Base-by-base conservation (phyloP, 176 grass and related monocot genomes). In the Hyparrhenia diplandra region DNA sequence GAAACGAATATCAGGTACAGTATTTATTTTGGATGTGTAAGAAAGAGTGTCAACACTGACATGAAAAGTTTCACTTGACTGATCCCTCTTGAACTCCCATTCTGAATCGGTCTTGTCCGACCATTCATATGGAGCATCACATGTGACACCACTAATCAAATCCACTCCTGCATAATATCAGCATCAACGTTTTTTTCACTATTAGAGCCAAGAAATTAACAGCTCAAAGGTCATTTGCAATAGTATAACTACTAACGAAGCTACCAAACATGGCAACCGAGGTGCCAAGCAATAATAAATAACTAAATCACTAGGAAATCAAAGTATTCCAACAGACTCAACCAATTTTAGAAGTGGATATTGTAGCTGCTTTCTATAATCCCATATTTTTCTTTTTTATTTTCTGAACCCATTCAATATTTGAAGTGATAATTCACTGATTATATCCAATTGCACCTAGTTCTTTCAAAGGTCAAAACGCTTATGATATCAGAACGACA, bases 131-230 rank as follows among this genome's bases (percentile, higher is more conserved):
- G 94, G 94, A 78, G 88, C 85, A 75, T 93, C 82, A 74, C 92
- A 99, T 68, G 96, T 84, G 73, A 95, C 88, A 51, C 80, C 92
- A 84, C 87, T 93, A 60, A 99, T 99, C 84, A 99, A 91, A 87
- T 99, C 96, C 82, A 99, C 82, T 70, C 96, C 96, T 99, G 80
- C 31, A 73, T 17, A 83, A 71, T 27, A 74, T 10, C 41, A 85
- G 14, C 59, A 82, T 8, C 13, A 67, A 72, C 78, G 34, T 7
- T 66, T 42, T 24, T 70, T 86, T 36, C 39, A 41, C 32, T 40
- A 41, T 41, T 40, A 29, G 6, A 39, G 59, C 37, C 18, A 82
- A 54, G 52, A 71, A 8, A 58, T 3, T 18, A 71, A 54, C 20
- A 81, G 35, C 40, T 32, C 41, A 75, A 39, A 80, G n/a, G 20